These are phyloP conservation scores for Reticulascus tulasneorum DNA, from an alignment of 2,329 filamentous ascomycete genomes.

Conservation along the genomic window DNA sequence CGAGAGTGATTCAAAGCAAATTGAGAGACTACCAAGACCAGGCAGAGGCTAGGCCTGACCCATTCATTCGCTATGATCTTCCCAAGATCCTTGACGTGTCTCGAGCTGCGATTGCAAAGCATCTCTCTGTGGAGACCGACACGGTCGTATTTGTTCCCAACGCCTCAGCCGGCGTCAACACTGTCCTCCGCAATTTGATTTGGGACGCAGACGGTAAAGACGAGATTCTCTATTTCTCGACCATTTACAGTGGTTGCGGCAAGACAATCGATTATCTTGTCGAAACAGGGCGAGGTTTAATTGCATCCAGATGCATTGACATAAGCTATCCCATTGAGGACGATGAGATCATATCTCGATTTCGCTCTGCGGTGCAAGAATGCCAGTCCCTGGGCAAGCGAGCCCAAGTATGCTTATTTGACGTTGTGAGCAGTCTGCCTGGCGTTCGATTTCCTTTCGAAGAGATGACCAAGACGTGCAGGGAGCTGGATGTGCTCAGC, in stretches of 20 bases:
- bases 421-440: constrained; percentile 74
- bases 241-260: constrained; percentile 74
- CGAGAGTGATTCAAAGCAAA: constrained; percentile 54
- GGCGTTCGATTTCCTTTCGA: constrained; percentile 80
- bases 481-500: constrained; percentile 63
- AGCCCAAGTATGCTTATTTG: constrained; percentile 69
- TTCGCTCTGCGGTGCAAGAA: constrained; percentile 53
- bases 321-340: constrained; percentile 69
- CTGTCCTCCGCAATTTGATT: constrained; percentile 69
- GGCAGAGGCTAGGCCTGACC: constrained; percentile 66
- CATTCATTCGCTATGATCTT: constrained; percentile 69
- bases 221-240: constrained; percentile 73
- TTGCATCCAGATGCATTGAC: constrained; percentile 49
- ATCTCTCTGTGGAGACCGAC: constrained; percentile 62
- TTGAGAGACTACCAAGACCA: constrained; percentile 63
- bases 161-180: constrained; percentile 75
- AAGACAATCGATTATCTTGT: constrained; percentile 67
- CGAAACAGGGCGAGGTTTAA: constrained; percentile 54
- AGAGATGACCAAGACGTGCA: constrained; percentile 59
- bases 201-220: constrained; percentile 70
- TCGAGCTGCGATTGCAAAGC: constrained; percentile 58
- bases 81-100: constrained; percentile 59
- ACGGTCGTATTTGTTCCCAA: constrained; percentile 77
- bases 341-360: constrained; percentile 57
- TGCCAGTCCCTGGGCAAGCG: constrained; percentile 54